A percentile compares a stretch with the other conserved stretches of the same genome.
Evolutionary conservation across 768 basidiomycete species (phyloP).

Genomic region (Suillus americanus): DNA sequence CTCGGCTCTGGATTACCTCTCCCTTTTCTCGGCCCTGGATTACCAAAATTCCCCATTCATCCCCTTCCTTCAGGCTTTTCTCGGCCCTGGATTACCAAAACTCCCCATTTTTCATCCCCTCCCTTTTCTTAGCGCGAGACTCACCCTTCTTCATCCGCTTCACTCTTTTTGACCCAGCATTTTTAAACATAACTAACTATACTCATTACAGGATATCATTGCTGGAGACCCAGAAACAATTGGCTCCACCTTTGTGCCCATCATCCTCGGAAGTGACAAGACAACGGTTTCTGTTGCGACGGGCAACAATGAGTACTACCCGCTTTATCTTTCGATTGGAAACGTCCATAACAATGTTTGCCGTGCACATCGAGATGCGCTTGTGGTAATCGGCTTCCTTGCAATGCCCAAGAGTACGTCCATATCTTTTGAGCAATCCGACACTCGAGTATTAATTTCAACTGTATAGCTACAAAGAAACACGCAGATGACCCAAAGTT

Average conservation of each 20-base stretch:
- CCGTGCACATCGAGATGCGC: constrained; percentile 6
- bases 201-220: constrained; percentile 3
- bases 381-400: constrained; percentile 28
- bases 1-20: too few relatives aligned
- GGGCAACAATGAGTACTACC: constrained; percentile 9
- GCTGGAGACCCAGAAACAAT: constrained; percentile 18
- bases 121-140: neutral
- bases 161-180: too few relatives aligned
- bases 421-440: neutral
- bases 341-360: constrained; percentile 9
- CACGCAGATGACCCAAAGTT: constrained; percentile 10
- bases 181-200: neutral
- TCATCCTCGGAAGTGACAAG: constrained; percentile 14
- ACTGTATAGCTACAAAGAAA: neutral
- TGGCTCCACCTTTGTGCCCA: constrained; percentile 19
- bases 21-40: too few relatives aligned
- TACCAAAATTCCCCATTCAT: too few relatives aligned
- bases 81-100: too few relatives aligned
- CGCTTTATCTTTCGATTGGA: constrained; percentile 11
- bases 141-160: neutral
- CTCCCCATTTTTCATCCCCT: neutral
- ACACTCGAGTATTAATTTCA: neutral
- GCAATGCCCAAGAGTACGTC: constrained; percentile 31
- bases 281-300: constrained; percentile 11
- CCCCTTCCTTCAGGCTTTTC: too few relatives aligned